Conservation (phyloP, 805 yeast species). For the Myxozyma monticola region DNA sequence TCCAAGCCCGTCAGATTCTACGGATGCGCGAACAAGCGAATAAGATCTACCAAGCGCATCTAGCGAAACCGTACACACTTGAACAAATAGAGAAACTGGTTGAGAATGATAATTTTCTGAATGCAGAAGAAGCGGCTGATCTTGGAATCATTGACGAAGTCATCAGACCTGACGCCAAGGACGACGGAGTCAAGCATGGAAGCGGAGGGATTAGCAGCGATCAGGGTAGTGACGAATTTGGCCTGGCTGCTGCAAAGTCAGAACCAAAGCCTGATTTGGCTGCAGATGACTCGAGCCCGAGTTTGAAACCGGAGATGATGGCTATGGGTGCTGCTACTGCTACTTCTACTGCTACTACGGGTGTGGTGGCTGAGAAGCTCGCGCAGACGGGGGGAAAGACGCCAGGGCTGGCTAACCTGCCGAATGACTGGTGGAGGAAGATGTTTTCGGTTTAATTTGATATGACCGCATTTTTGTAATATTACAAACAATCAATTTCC, state of each 20-base stretch:
- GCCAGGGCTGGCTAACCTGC: conserved; percentile 18
- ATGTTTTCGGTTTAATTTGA: conserved; percentile 23
- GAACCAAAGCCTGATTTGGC: conserved; percentile 11
- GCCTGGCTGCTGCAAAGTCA: background rate
- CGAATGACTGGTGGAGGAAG: conserved; percentile 23
- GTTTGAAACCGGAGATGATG: background rate
- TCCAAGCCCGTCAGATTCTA: conserved; percentile 41
- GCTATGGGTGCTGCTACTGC: no score
- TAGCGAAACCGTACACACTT: conserved; percentile 27
- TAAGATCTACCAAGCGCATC: conserved; percentile 36
- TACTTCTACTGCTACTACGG: no score
- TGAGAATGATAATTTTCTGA: conserved; percentile 34
- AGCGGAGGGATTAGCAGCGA: conserved; percentile 11
- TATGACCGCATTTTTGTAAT: no score
- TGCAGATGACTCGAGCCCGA: background rate
- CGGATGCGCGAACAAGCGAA: conserved; percentile 37
- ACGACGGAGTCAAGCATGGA: conserved; percentile 8
- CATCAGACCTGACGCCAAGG: conserved; percentile 27
- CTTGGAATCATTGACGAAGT: conserved; percentile 41
- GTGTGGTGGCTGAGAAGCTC: background rate
- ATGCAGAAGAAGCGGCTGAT: conserved; percentile 38
- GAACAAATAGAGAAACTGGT: conserved; percentile 28
- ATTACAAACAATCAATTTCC: background rate
- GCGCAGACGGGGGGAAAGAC: background rate
- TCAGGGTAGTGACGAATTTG: conserved; percentile 1